Evolutionary conservation across 139 green algal genomes (phyloP).

Genomic region (Micromonas pusilla): DNA sequence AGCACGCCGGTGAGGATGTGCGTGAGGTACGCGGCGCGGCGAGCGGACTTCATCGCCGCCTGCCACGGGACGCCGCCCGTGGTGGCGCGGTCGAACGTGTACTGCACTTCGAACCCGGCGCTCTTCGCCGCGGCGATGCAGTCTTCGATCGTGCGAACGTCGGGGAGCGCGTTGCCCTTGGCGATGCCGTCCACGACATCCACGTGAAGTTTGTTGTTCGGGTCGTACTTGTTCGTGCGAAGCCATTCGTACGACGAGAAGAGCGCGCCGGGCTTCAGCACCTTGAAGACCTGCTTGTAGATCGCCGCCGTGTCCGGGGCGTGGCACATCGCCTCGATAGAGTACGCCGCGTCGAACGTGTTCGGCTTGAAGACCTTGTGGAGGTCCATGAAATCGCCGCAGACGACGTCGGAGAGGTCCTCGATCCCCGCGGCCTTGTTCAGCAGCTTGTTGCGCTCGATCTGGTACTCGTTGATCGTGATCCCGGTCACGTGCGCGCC

Average conservation of each 20-base stretch:
- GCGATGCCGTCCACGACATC: slow-evolving; percentile 93
- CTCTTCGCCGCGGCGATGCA: slow-evolving; percentile 72
- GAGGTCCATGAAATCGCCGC: slow-evolving; percentile 93
- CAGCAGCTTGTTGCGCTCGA: slow-evolving; percentile 43
- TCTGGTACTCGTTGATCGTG: slow-evolving; percentile 97
- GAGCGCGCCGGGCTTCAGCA: slow-evolving; percentile 84
- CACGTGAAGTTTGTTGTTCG: slow-evolving; percentile 75
- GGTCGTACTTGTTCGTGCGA: slow-evolving; percentile 74
- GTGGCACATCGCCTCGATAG: slow-evolving; percentile 97
- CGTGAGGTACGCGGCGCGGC: slow-evolving; percentile 23
- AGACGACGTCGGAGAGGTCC: slow-evolving; percentile 65
- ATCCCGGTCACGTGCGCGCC: slow-evolving; percentile 85
- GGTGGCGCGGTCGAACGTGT: slow-evolving; percentile 17
- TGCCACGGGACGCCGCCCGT: slow-evolving; percentile 22
- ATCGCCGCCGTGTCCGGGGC: slow-evolving; percentile 74
- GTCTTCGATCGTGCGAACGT: slow-evolving; percentile 80
- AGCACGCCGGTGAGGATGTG: slow-evolving; percentile 58
- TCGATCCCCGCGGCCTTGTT: slow-evolving; percentile 53
- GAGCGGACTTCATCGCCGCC: slow-evolving; percentile 27
- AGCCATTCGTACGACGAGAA: slow-evolving; percentile 97
- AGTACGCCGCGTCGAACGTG: slow-evolving; percentile 87
- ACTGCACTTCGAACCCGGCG: slow-evolving; percentile 64
- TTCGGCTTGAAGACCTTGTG: slow-evolving; percentile 61
- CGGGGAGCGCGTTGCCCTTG: slow-evolving; percentile 92
- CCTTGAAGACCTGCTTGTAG: slow-evolving; percentile 81